A percentile compares a stretch with the other conserved stretches of the same genome.
phyloP scores from a whole-genome alignment of 495 filamentous ascomycete species.

The Schizothecium vesticola region DNA sequence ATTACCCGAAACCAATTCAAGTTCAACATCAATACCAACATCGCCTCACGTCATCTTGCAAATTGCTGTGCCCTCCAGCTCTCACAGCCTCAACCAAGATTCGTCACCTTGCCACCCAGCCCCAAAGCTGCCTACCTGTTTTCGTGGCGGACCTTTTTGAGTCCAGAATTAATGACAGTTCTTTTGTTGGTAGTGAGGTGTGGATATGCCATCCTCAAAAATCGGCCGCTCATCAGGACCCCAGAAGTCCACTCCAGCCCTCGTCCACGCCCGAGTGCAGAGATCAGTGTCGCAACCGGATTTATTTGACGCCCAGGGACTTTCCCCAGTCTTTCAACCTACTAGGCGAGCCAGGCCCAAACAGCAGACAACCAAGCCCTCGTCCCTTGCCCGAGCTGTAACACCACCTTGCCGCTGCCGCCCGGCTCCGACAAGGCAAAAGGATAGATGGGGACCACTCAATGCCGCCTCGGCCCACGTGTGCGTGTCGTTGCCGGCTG shows the following conservation, averaged over 20 bases:
- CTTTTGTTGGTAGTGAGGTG: background rate
- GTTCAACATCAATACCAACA: background rate
- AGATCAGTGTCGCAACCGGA: too few relatives aligned
- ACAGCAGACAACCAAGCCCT: background rate
- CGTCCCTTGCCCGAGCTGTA: background rate
- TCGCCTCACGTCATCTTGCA: background rate
- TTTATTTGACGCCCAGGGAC: too few relatives aligned
- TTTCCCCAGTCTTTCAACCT: too few relatives aligned
- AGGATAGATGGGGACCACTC: background rate
- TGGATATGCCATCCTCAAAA: background rate
- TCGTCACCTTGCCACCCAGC: background rate
- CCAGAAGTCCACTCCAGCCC: too few relatives aligned
- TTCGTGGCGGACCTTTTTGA: background rate
- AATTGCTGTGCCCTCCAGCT: background rate
- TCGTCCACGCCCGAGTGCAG: too few relatives aligned
- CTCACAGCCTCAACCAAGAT: background rate
- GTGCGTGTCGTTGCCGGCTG: background rate
- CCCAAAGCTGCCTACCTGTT: background rate
- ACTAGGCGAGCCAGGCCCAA: background rate
- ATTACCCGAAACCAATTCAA: background rate
- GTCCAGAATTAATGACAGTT: background rate
- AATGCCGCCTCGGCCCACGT: background rate
- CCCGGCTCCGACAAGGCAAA: background rate
- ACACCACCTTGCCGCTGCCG: background rate
- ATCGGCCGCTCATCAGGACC: background rate